phyloP scores from a whole-genome alignment of 2,329 filamentous ascomycete genomes.

The Botrytis paeoniae region DNA sequence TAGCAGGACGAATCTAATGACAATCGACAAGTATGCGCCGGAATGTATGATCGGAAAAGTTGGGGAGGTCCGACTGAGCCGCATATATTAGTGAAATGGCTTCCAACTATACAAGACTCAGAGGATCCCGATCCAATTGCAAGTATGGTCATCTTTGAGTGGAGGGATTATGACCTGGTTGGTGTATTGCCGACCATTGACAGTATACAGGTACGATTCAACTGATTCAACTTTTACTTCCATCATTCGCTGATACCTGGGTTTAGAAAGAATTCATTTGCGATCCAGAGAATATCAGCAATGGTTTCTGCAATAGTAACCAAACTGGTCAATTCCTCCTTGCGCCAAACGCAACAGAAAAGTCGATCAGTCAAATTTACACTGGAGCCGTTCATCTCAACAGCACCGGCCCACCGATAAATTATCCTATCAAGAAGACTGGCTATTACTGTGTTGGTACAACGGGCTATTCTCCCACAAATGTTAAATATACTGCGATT shows the following conservation, averaged over 20 bases:
- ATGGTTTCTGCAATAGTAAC: conserved; percentile 70
- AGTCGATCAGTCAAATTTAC: conserved; percentile 68
- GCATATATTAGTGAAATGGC: conserved; percentile 82
- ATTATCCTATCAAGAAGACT: conserved; percentile 83
- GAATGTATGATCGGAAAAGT: conserved; percentile 88
- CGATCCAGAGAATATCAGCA: conserved; percentile 65
- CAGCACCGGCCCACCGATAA: conserved; percentile 63
- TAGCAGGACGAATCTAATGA: conserved; percentile 69
- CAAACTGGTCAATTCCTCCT: conserved; percentile 84
- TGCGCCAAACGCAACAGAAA: conserved; percentile 68
- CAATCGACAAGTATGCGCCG: conserved; percentile 76
- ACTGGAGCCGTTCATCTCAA: conserved; percentile 82
- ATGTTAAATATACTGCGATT: conserved; percentile 68
- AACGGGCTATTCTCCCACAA: conserved; percentile 60
- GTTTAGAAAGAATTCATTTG: conserved; percentile 68
- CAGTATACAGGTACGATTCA: conserved; percentile 49
- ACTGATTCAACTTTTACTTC: background rate
- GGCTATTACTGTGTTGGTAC: conserved; percentile 95
- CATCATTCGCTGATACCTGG: conserved; percentile 37
- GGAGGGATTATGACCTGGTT: conserved; percentile 78
- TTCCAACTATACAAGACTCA: conserved; percentile 55
- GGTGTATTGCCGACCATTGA: conserved; percentile 61
- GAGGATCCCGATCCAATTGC: conserved; percentile 69
- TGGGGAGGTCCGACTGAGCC: conserved; percentile 89
- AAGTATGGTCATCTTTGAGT: conserved; percentile 90